phyloP scores from a whole-genome alignment of 1,284 basidiomycete species.

The Ganoderma multipileum region DNA sequence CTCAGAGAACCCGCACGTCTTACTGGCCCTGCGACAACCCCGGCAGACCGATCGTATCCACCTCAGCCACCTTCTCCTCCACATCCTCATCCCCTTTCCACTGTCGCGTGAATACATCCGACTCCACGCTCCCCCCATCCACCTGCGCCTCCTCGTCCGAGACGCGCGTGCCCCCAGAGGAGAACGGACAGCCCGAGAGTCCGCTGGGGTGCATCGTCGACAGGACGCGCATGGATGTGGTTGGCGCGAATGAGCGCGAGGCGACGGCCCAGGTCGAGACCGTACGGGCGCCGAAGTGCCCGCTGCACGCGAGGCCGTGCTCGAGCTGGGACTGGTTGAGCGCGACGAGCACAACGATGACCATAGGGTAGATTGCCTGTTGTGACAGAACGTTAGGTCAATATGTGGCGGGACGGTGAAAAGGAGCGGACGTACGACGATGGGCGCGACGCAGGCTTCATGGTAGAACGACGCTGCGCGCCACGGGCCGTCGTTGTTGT shows the following conservation, averaged over 20 bases:
- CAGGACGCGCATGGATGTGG: not conserved
- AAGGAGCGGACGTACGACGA: not conserved
- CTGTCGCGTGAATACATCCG: not conserved
- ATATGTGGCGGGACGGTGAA: not conserved
- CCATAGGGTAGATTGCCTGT: not conserved
- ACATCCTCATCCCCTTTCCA: not conserved
- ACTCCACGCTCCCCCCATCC: not conserved
- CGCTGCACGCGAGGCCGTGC: not conserved
- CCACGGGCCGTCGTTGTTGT: not conserved
- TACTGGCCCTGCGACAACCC: not conserved
- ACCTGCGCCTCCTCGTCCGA: not conserved
- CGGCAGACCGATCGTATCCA: not conserved
- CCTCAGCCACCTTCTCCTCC: not conserved
- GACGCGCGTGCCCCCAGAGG: not conserved
- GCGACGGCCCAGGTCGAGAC: slow-evolving; percentile 1
- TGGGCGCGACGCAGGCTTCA: slow-evolving; percentile 3
- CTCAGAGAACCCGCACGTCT: not conserved
- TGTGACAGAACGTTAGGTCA: not conserved
- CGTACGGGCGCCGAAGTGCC: not conserved
- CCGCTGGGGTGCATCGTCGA: not conserved
- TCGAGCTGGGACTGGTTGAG: slow-evolving; percentile 7
- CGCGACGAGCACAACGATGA: not conserved
- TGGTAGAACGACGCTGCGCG: not conserved
- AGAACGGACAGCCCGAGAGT: not conserved
- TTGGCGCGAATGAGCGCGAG: not conserved